phyloP scores from a whole-genome alignment of 129 eudicot genomes.

The Artemisia argyi region DNA sequence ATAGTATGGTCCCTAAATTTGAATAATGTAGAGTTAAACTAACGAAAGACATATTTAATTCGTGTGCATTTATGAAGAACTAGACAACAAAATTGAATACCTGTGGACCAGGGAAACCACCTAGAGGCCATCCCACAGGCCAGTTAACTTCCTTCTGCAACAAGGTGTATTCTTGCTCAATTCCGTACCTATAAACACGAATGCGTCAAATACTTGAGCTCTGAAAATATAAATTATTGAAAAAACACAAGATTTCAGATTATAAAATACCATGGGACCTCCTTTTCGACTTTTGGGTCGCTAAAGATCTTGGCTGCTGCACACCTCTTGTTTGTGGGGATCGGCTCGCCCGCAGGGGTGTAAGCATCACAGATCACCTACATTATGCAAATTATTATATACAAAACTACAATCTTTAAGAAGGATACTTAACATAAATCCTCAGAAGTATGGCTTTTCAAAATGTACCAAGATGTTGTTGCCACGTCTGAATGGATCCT shows the following conservation, averaged over 20 bases:
- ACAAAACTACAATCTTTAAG: conserved; percentile 6
- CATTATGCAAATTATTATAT: neutral
- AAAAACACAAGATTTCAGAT: too few species aligned
- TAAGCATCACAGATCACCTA: conserved; percentile 96
- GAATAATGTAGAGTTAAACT: neutral
- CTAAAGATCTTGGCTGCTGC: conserved; percentile 76
- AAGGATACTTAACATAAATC: neutral
- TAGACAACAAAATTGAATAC: conserved; percentile 29
- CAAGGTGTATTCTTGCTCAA: conserved; percentile 91
- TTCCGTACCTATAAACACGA: conserved; percentile 60
- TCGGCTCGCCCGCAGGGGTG: conserved; percentile 95
- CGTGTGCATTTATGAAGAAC: neutral
- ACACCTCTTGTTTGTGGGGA: conserved; percentile 85
- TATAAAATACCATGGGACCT: conserved; percentile 73
- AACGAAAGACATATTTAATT: neutral
- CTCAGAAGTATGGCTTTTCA: neutral
- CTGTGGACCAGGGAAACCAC: conserved; percentile 93
- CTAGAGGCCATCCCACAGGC: conserved; percentile 92
- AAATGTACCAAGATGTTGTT: conserved; percentile 69
- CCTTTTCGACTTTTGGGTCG: conserved; percentile 71
- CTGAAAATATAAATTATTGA: too few species aligned
- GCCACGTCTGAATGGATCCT: conserved; percentile 96
- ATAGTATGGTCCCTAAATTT: conserved; percentile 79
- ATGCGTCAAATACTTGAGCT: too few species aligned
- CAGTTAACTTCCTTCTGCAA: conserved; percentile 65